These are phyloP conservation scores for Melanomma pulvis-pyrius DNA, from an alignment of 495 filamentous ascomycete species.

Conservation along the genomic window DNA sequence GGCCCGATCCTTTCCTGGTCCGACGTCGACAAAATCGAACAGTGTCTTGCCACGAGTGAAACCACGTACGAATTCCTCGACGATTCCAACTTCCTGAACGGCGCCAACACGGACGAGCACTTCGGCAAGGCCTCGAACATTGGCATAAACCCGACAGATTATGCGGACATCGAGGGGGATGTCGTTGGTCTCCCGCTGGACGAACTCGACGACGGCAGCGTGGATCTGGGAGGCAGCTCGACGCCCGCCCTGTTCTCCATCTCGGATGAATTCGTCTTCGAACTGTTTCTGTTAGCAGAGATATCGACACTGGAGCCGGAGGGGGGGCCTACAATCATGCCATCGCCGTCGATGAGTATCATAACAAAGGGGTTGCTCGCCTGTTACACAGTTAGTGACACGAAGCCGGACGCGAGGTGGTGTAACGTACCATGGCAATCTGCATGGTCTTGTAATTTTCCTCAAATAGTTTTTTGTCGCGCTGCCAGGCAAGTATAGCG, in stretches of 20 bases:
- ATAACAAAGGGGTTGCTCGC: conserved; percentile 75
- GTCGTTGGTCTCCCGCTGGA: conserved; percentile 51
- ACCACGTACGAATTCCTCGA: conserved; percentile 72
- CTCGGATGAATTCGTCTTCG: conserved; percentile 62
- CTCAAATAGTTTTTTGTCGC: neutral
- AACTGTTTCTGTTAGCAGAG: conserved; percentile 52
- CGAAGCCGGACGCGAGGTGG: neutral
- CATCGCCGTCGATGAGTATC: conserved; percentile 77
- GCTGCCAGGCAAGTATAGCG: conserved; percentile 9
- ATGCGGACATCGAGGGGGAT: conserved; percentile 61
- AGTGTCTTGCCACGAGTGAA: conserved; percentile 72
- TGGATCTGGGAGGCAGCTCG: conserved; percentile 67
- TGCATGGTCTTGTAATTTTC: neutral
- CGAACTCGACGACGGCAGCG: conserved; percentile 53
- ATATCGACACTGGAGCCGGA: neutral
- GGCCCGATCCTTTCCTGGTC: conserved; percentile 67
- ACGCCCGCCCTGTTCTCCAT: conserved; percentile 70
- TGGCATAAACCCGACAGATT: conserved; percentile 69
- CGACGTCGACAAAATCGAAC: conserved; percentile 79
- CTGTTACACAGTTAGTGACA: conserved; percentile 47
- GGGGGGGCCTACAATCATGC: conserved; percentile 62
- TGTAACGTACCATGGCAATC: neutral
- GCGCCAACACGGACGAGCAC: conserved; percentile 61
- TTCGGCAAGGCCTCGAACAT: conserved; percentile 65
- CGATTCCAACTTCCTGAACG: conserved; percentile 52